Evolutionary conservation across 768 basidiomycete genomes (phyloP).

Genomic region (Auricularia heimuer): DNA sequence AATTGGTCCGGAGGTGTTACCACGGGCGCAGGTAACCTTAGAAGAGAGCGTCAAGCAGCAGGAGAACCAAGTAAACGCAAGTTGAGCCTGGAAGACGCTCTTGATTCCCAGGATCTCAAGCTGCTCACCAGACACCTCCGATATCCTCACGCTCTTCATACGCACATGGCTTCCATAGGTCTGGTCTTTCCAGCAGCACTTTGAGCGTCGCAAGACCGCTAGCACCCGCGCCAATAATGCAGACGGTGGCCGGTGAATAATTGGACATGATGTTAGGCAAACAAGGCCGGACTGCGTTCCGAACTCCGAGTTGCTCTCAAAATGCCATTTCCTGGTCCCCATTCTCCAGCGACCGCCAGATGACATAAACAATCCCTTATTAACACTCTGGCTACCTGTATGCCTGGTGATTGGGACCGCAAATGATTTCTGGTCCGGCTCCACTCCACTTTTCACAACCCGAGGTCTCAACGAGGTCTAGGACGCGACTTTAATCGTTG

Average conservation of each 20-base stretch:
- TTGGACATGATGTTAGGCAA: not conserved
- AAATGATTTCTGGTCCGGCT: no score
- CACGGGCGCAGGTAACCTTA: conserved; percentile 43
- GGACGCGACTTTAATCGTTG: no score
- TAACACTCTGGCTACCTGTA: no score
- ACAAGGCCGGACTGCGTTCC: not conserved
- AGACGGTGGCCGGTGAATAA: conserved; percentile 31
- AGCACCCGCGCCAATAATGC: conserved; percentile 71
- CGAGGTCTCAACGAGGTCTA: no score
- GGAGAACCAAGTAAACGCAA: conserved; percentile 12
- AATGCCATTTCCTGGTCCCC: no score
- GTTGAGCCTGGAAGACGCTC: not conserved
- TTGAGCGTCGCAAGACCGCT: conserved; percentile 64
- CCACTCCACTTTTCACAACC: no score
- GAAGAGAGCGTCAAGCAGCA: not conserved
- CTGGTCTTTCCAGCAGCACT: conserved; percentile 45
- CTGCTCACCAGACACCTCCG: conserved; percentile 68
- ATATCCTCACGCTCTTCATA: conserved; percentile 58
- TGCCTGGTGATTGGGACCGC: no score
- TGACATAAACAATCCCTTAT: no score
- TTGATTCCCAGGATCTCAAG: not conserved
- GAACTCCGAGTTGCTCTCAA: not conserved
- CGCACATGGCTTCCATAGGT: conserved; percentile 55
- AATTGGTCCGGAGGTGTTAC: conserved; percentile 30
- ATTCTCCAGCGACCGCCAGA: no score